These are phyloP conservation scores for Dalbergia cochinchinensis DNA, from an alignment of 306 rosid genomes.

Conservation along the genomic window DNA sequence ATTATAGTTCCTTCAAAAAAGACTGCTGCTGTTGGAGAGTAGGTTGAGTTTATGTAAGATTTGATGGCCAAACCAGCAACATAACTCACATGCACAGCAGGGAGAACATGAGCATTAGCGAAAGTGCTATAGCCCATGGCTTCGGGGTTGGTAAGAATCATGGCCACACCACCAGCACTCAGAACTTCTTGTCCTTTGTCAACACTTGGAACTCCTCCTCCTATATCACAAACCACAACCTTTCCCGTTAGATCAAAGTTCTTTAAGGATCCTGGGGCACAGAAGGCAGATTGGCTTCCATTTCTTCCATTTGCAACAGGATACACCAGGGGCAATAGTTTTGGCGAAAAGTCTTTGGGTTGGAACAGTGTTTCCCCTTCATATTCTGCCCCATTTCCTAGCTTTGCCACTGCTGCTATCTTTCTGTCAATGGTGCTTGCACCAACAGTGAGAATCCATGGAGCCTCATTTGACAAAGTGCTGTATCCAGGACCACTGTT, in stretches of 20 bases:
- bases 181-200: conserved; percentile 47
- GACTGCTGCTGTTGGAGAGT: conserved; percentile 51
- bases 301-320: conserved; percentile 44
- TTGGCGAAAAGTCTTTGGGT: conserved; percentile 40
- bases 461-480: conserved; percentile 70
- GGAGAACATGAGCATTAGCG: conserved; percentile 53
- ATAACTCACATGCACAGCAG: conserved; percentile 55
- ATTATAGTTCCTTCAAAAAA: conserved; percentile 60
- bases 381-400: conserved; percentile 60
- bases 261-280: conserved; percentile 46
- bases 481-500: conserved; percentile 60
- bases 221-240: conserved; percentile 60
- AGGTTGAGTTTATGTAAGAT: conserved; percentile 51
- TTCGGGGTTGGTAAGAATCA: conserved; percentile 56
- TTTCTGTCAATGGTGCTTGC: conserved; percentile 71
- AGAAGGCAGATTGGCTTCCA: conserved; percentile 3
- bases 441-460: conserved; percentile 73
- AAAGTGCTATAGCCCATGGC: conserved; percentile 26
- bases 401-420: conserved; percentile 52
- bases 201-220: conserved; percentile 20
- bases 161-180: conserved; percentile 56
- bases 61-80: conserved; percentile 50
- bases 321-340: conserved; percentile 57
- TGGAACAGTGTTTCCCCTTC: conserved; percentile 59
- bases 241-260: conserved; percentile 52